phyloP scores from a whole-genome alignment of 257 asterid species.

The Linderniella brevidens region DNA sequence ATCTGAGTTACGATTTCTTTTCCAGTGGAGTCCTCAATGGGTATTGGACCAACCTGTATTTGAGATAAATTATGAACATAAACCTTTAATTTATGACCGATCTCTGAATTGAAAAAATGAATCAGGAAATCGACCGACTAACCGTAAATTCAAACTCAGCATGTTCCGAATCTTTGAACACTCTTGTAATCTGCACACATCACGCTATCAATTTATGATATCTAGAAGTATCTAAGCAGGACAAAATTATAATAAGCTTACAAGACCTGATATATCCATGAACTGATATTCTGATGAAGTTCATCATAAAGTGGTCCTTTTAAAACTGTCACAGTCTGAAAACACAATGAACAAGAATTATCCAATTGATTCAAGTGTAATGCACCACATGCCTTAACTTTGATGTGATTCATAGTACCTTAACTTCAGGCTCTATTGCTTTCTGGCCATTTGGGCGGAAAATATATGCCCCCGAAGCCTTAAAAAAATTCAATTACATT shows the following conservation, averaged over 20 bases:
- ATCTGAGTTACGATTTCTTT: constrained; percentile 74
- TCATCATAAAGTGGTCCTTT: constrained; percentile 79
- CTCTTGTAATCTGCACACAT: constrained; percentile 56
- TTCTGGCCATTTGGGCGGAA: constrained; percentile 78
- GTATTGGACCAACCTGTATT: constrained; percentile 89
- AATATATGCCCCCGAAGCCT: constrained; percentile 91
- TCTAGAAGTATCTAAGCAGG: neutral
- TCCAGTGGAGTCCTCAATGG: constrained; percentile 63
- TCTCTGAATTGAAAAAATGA: neutral
- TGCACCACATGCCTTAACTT: too few species aligned
- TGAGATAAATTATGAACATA: constrained; percentile 8
- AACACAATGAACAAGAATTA: constrained; percentile 1
- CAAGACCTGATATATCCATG: constrained; percentile 90
- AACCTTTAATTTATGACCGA: neutral
- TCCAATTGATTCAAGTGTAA: too few species aligned
- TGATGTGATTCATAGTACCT: constrained; percentile 24
- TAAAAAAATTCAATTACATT: constrained; percentile 10
- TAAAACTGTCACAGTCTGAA: constrained; percentile 43
- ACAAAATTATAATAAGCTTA: constrained; percentile 3
- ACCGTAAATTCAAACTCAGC: constrained; percentile 77
- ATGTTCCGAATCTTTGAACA: constrained; percentile 81
- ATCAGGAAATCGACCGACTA: constrained; percentile 16
- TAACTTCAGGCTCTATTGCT: constrained; percentile 23
- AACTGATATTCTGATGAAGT: constrained; percentile 66
- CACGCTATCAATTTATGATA: constrained; percentile 2